phyloP scores from a whole-genome alignment of 768 basidiomycete genomes.

The Leucosporidium creatinivorum region DNA sequence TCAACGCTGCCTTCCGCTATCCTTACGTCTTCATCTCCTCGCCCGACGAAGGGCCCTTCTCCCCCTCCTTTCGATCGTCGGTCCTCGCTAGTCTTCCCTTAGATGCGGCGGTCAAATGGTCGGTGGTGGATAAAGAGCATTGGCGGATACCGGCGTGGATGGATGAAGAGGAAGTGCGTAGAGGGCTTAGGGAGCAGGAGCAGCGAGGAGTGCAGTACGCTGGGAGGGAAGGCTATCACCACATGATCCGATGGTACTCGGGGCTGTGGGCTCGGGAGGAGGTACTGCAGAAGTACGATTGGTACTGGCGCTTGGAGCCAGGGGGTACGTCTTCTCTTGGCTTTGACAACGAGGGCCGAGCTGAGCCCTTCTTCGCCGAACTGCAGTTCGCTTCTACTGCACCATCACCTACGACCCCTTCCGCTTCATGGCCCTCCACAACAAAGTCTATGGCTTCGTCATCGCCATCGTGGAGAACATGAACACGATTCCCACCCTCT shows the following conservation, averaged over 20 bases:
- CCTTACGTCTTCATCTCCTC: slow-evolving; percentile 25
- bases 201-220: slow-evolving; percentile 21
- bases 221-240: slow-evolving; percentile 29
- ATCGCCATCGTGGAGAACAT: slow-evolving; percentile 24
- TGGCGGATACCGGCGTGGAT: slow-evolving; percentile 22
- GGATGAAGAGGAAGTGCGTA: slow-evolving; percentile 3
- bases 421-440: slow-evolving; percentile 17
- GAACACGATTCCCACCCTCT: slow-evolving; percentile 23
- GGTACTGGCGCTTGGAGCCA: slow-evolving; percentile 23
- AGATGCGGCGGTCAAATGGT: slow-evolving; percentile 2
- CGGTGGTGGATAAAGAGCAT: slow-evolving; percentile 11
- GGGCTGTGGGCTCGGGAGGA: slow-evolving; percentile 17
- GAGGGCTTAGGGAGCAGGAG: slow-evolving; percentile 18
- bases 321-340: slow-evolving; percentile 7
- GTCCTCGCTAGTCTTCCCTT: slow-evolving; percentile 5
- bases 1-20: slow-evolving; percentile 29
- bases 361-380: no score
- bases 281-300: slow-evolving; percentile 13
- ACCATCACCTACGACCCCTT: slow-evolving; percentile 26
- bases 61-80: neutral
- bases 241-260: slow-evolving; percentile 25
- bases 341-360: neutral
- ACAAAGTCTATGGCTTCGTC: slow-evolving; percentile 26
- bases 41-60: slow-evolving; percentile 10
- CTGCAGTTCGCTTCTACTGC: slow-evolving; percentile 22